phyloP scores from a whole-genome alignment of 2,329 filamentous ascomycete genomes.

The Monosporascus sp. region DNA sequence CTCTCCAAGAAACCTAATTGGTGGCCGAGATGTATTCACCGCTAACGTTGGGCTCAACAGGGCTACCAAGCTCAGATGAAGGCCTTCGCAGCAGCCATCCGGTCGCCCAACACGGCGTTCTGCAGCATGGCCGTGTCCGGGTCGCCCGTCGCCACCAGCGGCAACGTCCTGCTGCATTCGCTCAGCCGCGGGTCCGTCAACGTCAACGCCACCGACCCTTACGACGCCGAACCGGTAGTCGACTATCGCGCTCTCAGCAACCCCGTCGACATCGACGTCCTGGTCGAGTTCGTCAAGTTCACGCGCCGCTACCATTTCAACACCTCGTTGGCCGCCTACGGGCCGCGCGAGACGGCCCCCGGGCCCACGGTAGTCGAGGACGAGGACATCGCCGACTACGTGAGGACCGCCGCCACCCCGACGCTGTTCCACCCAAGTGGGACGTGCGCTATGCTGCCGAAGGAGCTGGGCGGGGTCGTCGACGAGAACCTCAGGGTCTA shows the following conservation, averaged over 20 bases:
- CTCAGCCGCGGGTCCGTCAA: constrained; percentile 32
- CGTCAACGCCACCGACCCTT: constrained; percentile 33
- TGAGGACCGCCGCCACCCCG: constrained; percentile 15
- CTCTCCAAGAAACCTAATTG: not conserved
- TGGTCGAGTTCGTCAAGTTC: constrained; percentile 33
- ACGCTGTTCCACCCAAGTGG: constrained; percentile 35
- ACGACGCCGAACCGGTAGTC: constrained; percentile 27
- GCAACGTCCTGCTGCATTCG: constrained; percentile 29
- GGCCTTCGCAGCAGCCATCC: constrained; percentile 27
- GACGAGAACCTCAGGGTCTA: constrained; percentile 37
- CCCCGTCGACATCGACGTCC: constrained; percentile 31
- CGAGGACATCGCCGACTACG: constrained; percentile 24
- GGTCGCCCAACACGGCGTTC: constrained; percentile 29
- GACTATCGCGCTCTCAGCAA: constrained; percentile 34
- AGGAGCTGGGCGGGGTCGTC: constrained; percentile 39
- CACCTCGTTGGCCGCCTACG: constrained; percentile 28
- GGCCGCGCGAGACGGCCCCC: constrained; percentile 27
- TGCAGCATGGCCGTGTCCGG: constrained; percentile 7
- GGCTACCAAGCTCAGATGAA: constrained; percentile 33
- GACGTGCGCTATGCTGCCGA: constrained; percentile 40
- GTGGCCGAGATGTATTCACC: not conserved
- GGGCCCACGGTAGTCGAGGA: constrained; percentile 25
- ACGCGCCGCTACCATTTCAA: constrained; percentile 29
- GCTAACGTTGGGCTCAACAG: constrained; percentile 8
- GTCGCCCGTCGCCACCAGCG: constrained; percentile 7